A percentile compares a stretch with the other conserved stretches of the same genome.
Evolutionary conservation across 2,329 filamentous ascomycete genomes (phyloP).

Genomic region (Chrysosporium keratinophilum): DNA sequence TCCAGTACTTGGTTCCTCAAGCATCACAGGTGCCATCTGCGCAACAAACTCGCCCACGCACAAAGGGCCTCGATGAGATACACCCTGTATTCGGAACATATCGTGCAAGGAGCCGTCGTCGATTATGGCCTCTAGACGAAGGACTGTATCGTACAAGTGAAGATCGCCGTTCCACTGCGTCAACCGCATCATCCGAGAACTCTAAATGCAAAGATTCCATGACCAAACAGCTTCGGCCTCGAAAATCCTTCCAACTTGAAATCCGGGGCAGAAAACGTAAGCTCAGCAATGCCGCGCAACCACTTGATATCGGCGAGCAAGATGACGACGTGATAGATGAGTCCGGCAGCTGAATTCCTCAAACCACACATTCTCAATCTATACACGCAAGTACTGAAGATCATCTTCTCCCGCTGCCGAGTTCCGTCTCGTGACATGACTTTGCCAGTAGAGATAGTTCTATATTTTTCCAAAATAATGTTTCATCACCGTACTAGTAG

Average conservation of each 20-base stretch:
- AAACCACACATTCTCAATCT: not conserved
- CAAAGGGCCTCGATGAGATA: too few relatives aligned
- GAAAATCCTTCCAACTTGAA: not conserved
- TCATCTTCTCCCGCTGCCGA: too few relatives aligned
- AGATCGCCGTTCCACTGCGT: not conserved
- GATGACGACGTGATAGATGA: not conserved
- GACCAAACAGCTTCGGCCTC: not conserved
- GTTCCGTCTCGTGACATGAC: too few relatives aligned
- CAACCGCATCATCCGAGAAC: not conserved
- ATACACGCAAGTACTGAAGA: not conserved
- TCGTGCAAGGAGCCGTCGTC: slow-evolving; percentile 4
- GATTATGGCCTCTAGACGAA: slow-evolving; percentile 6
- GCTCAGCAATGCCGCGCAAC: slow-evolving; percentile 25
- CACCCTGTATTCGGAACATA: slow-evolving; percentile 8
- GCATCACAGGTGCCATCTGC: not conserved
- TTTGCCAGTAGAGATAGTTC: too few relatives aligned
- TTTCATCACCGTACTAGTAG: too few relatives aligned
- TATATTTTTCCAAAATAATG: too few relatives aligned
- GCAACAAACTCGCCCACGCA: not conserved
- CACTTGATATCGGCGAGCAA: slow-evolving; percentile 23
- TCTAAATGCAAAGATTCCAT: not conserved
- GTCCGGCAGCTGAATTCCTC: not conserved
- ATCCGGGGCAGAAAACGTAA: slow-evolving; percentile 21
- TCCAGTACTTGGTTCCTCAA: slow-evolving; percentile 12
- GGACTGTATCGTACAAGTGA: not conserved